Conservation (phyloP, 768 basidiomycete genomes). For the Leucosporidium scottii region DNA sequence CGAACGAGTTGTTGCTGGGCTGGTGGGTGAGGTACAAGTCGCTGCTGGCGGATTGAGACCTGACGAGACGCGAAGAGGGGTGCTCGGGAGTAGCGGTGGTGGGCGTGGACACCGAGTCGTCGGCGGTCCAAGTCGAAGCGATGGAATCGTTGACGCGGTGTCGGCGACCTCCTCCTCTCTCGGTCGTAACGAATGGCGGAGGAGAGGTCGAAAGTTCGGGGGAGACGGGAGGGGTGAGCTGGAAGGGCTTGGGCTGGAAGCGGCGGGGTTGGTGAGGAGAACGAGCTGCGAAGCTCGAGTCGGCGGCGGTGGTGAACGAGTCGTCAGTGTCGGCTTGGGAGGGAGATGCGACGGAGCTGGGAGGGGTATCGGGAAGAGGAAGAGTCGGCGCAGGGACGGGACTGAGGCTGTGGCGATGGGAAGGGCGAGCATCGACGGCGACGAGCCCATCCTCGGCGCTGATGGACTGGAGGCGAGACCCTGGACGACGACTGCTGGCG, state of each 20-base stretch:
- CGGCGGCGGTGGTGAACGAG: background rate
- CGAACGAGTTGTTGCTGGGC: too few relatives aligned
- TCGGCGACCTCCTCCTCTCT: background rate
- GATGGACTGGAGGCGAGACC: background rate
- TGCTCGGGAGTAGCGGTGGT: too few relatives aligned
- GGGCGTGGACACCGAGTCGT: too few relatives aligned
- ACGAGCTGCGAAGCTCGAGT: background rate
- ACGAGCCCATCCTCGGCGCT: background rate
- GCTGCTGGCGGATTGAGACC: too few relatives aligned
- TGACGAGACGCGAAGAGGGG: too few relatives aligned
- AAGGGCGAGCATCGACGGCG: too few relatives aligned
- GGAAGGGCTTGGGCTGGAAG: background rate
- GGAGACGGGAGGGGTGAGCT: background rate
- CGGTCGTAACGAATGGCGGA: background rate
- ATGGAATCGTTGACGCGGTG: too few relatives aligned
- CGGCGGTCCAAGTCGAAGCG: too few relatives aligned
- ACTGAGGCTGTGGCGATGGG: too few relatives aligned
- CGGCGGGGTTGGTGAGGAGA: background rate
- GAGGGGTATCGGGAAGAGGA: background rate
- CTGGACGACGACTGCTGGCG: background rate
- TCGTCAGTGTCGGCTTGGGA: background rate
- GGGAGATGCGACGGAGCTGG: background rate
- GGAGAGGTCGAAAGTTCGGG: background rate
- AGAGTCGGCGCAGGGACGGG: too few relatives aligned
- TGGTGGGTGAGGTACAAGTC: too few relatives aligned